Percentiles rank a stretch among this genome's conserved stretches.
Evolutionary conservation across 2,329 filamentous ascomycete genomes (phyloP).

Genomic region (Botrytis fabae): DNA sequence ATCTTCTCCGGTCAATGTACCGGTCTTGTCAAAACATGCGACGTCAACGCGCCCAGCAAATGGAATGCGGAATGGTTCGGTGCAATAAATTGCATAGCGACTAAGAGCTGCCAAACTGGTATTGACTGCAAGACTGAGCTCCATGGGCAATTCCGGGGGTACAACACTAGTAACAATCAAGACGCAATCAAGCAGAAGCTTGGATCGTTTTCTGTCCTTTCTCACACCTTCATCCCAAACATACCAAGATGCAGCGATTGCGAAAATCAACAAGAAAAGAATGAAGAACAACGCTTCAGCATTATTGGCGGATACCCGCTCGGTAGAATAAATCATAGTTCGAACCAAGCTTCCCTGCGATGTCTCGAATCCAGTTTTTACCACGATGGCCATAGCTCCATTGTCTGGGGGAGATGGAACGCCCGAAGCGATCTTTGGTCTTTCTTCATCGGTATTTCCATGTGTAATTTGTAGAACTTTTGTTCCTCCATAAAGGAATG

Average conservation of each 20-base stretch:
- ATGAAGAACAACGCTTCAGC: constrained; percentile 96
- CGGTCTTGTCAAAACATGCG: constrained; percentile 98
- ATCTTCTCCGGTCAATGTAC: constrained; percentile 93
- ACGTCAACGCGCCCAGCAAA: constrained; percentile 94
- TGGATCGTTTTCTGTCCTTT: constrained; percentile 94
- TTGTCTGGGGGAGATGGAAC: constrained; percentile 86
- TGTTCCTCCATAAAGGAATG: constrained; percentile 94
- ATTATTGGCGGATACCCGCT: constrained; percentile 98
- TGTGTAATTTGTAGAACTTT: constrained; percentile 96
- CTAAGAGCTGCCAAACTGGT: constrained; percentile 92
- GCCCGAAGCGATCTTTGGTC: constrained; percentile 69
- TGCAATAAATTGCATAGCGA: constrained; percentile 97
- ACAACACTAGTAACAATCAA: constrained; percentile 98
- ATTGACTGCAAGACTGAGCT: constrained; percentile 94
- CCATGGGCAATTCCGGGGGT: constrained; percentile 97
- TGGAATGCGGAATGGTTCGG: constrained; percentile 96
- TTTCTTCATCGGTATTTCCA: constrained; percentile 73
- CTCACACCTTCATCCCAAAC: constrained; percentile 96
- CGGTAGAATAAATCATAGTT: constrained; percentile 99
- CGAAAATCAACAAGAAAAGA: constrained; percentile 92
- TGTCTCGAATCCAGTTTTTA: constrained; percentile 98
- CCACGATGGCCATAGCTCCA: constrained; percentile 88
- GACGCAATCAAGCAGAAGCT: constrained; percentile 94
- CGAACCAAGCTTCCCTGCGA: constrained; percentile 96
- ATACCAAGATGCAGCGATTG: constrained; percentile 96